phyloP scores from a whole-genome alignment of 2,329 filamentous ascomycete species.

The Trichophyton rubrum region DNA sequence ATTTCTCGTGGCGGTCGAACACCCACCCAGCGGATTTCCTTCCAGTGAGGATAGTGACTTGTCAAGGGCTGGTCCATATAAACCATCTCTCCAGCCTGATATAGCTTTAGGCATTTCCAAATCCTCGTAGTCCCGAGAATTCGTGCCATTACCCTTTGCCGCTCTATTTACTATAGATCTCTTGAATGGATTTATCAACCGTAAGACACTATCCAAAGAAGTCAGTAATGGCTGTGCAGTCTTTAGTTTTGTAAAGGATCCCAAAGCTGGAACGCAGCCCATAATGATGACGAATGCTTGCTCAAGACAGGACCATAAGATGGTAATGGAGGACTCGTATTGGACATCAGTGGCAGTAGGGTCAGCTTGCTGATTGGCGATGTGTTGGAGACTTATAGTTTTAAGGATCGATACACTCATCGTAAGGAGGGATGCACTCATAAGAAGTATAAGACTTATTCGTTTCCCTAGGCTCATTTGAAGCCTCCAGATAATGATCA shows the following conservation, averaged over 20 bases:
- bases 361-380: not conserved
- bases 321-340: not conserved
- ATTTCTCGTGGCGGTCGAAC: no score
- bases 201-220: not conserved
- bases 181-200: not conserved
- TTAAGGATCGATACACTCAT: not conserved
- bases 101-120: not conserved
- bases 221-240: not conserved
- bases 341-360: not conserved
- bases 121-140: no score
- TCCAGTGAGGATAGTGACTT: no score
- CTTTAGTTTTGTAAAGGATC: not conserved
- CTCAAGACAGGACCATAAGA: not conserved
- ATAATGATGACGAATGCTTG: not conserved
- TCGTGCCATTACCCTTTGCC: no score
- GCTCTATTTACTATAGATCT: not conserved
- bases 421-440: not conserved
- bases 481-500: not conserved
- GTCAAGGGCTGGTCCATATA: no score
- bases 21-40: no score
- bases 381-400: not conserved
- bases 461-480: not conserved
- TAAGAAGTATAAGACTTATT: not conserved
- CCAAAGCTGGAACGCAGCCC: not conserved
- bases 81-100: not conserved